Evolutionary conservation across 2,329 filamentous ascomycete species (phyloP), one percentile per base, ranked within the genome.

Genomic region (Fusarium bulbicola): DNA sequence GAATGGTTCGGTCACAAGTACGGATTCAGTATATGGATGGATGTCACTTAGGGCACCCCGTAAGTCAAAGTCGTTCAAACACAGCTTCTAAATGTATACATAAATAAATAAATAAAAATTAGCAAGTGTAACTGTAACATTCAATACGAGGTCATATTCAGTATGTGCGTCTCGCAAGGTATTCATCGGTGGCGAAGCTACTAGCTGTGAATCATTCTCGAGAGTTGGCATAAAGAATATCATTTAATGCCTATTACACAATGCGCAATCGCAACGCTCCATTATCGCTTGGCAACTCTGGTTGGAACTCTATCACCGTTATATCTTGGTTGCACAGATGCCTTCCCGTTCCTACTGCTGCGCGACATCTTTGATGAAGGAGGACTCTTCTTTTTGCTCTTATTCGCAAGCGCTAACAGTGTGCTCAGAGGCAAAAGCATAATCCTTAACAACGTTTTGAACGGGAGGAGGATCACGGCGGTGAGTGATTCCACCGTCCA

Each of bases 391-490:
- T 82, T 80, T 46, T 78, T 77, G 21, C 74, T 78, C 42, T 78
- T 78, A 61, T 79, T 82, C 43, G 84, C 75, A 32, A 84, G 61
- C 7, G 79, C 76, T 32, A 82, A 78, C 20, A 82, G 66, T 6
- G 82, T 82, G 39, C 80, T 82, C 36, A 87, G 80, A 2, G 86
- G 86, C 53, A 87, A 80, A 14, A 84, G 79, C 10, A 85, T 58
- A 28, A 87, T 75, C 21, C 80, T 79, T 15, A 85, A 50, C 6
- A 82, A 63, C 1, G 82, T 79, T 26, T 82, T 82, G 34, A 87
- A 78, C 1, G 86, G 86, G n/a, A 87, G 75, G 26, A 85, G 76
- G 13, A 82, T 57, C 0, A 83, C 50, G 15, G 79, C 76, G 16
- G 82, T 74, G 21, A 81, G 66, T 49, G 78, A 81, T 36, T 85